A percentile compares a stretch with the other conserved stretches of the same genome.
These are phyloP conservation scores for Sugiyamaella marilandica DNA, from an alignment of 805 yeast genomes.

Conservation along the genomic window DNA sequence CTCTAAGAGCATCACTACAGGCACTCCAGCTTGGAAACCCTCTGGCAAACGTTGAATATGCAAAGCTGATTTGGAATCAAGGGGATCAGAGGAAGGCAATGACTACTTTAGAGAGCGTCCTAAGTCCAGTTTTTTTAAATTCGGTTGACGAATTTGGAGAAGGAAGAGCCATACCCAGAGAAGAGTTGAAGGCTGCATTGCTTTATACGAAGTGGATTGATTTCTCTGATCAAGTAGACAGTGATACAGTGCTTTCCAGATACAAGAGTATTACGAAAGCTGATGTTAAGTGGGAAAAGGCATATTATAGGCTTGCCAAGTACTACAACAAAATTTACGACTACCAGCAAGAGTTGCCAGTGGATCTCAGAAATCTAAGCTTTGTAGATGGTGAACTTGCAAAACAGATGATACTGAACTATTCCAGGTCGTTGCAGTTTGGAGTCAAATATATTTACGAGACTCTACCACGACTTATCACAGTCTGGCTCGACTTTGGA, in stretches of 20 bases:
- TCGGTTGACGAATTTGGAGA: conserved; percentile 8
- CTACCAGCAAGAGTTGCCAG: conserved; percentile 45
- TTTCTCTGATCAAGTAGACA: conserved; percentile 73
- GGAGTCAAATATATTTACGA: conserved; percentile 71
- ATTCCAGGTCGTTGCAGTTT: conserved; percentile 52
- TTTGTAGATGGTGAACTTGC: conserved; percentile 43
- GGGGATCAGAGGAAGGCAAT: conserved; percentile 86
- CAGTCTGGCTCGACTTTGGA: conserved; percentile 84
- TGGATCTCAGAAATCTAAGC: conserved; percentile 18
- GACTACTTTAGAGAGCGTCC: conserved; percentile 48
- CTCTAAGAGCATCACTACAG: conserved; percentile 61
- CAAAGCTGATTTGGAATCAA: conserved; percentile 81
- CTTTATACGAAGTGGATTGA: conserved; percentile 88
- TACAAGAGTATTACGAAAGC: conserved; percentile 55
- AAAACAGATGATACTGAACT: conserved; percentile 49
- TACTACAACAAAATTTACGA: conserved; percentile 76
- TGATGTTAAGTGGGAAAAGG: conserved; percentile 65
- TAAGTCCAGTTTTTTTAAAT: conserved; percentile 19
- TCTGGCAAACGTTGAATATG: conserved; percentile 51
- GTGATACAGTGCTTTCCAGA: conserved; percentile 64
- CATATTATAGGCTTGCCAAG: conserved; percentile 73
- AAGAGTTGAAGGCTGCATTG: conserved; percentile 49
- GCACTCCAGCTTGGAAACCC: conserved; percentile 37
- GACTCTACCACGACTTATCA: conserved; percentile 82
- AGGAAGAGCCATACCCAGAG: conserved; percentile 3